A percentile compares a stretch with the other conserved stretches of the same genome.
These are phyloP conservation scores for Tetrapisispora pingtungensis DNA, from an alignment of 805 yeast genomes.

Conservation along the genomic window DNA sequence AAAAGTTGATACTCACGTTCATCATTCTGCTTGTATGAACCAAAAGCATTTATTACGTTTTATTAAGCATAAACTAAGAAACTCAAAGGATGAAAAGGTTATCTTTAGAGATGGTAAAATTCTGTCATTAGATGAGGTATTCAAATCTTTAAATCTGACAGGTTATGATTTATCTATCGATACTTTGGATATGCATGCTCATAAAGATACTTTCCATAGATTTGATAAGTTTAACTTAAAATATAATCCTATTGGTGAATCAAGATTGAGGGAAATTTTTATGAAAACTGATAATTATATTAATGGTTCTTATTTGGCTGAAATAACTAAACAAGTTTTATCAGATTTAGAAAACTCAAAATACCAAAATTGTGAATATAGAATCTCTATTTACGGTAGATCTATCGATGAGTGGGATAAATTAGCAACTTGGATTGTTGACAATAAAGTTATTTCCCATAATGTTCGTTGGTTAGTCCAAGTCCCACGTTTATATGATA, in stretches of 20 bases:
- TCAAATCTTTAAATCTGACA: conserved; percentile 77
- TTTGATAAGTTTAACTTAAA: conserved; percentile 95
- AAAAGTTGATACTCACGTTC: conserved; percentile 74
- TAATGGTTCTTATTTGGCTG: conserved; percentile 82
- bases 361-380: conserved; percentile 94
- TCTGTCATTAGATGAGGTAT: conserved; percentile 79
- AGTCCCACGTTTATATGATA: conserved; percentile 85
- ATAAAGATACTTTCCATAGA: conserved; percentile 93
- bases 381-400: conserved; percentile 92
- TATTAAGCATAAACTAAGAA: conserved; percentile 88
- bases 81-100: conserved; percentile 77
- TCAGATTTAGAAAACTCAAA: conserved; percentile 91
- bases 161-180: conserved; percentile 95
- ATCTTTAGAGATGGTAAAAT: conserved; percentile 88
- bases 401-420: conserved; percentile 89
- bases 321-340: conserved; percentile 85
- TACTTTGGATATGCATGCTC: conserved; percentile 98
- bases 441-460: conserved; percentile 81
- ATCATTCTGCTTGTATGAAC: conserved; percentile 98
- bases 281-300: conserved; percentile 91
- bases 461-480: conserved; percentile 97
- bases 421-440: conserved; percentile 89
- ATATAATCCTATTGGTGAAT: conserved; percentile 97
- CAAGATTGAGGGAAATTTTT: conserved; percentile 91
- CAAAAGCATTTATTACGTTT: conserved; percentile 92